A percentile compares a stretch with the other conserved stretches of the same genome.
phyloP scores from a whole-genome alignment of 768 basidiomycete genomes.

The Leucosporidium yakuticum region DNA sequence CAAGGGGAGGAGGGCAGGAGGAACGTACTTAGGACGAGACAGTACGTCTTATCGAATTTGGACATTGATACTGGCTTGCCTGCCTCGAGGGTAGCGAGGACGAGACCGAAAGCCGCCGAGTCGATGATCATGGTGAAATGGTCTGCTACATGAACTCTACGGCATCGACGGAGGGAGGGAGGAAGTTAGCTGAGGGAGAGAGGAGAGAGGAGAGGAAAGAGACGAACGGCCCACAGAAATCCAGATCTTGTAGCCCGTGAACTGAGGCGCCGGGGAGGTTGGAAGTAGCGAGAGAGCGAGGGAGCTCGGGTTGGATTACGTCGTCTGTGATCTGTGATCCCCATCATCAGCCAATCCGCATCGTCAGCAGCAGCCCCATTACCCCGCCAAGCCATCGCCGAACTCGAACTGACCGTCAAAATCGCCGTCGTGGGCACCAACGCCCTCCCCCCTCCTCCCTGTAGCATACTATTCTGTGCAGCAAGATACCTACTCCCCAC shows the following conservation, averaged over 20 bases:
- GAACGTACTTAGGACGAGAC: not conserved
- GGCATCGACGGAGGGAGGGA: too few relatives aligned
- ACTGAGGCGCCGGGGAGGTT: conserved; percentile 27
- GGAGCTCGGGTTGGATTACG: conserved; percentile 38
- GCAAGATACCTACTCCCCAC: conserved; percentile 36
- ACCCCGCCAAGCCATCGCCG: too few relatives aligned
- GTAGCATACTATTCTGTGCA: conserved; percentile 30
- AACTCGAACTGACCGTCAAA: conserved; percentile 19
- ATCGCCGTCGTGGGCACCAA: conserved; percentile 39
- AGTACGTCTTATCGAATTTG: conserved; percentile 23
- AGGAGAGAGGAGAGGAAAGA: conserved; percentile 9
- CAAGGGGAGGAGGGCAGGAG: not conserved
- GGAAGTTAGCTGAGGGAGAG: too few relatives aligned
- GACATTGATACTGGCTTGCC: conserved; percentile 7
- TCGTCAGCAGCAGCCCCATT: too few relatives aligned
- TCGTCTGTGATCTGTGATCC: conserved; percentile 32
- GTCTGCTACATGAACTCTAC: conserved; percentile 3
- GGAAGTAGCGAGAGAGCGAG: conserved; percentile 26
- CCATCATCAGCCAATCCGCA: too few relatives aligned
- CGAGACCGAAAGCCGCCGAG: conserved; percentile 37
- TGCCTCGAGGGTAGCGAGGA: conserved; percentile 35
- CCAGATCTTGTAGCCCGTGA: conserved; percentile 19
- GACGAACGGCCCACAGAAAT: conserved; percentile 28
- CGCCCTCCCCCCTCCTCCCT: conserved; percentile 26
- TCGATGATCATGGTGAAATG: conserved; percentile 36